phyloP scores from a whole-genome alignment of 2,329 filamentous ascomycete genomes.

The Exophiala aquamarina region DNA sequence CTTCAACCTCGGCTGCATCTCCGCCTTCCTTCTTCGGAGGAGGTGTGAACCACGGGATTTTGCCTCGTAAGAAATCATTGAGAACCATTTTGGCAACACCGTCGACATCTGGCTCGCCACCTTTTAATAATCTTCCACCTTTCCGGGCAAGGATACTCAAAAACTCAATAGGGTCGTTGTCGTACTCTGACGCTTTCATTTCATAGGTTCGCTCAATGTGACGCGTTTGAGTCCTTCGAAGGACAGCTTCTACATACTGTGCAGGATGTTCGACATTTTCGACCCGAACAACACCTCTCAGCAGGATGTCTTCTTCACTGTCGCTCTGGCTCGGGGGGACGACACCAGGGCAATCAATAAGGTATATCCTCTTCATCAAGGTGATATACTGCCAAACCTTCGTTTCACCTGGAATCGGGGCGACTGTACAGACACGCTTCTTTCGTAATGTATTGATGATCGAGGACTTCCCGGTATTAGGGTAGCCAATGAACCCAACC shows the following conservation, averaged over 20 bases:
- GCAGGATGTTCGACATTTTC: conserved; percentile 96
- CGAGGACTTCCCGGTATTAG: conserved; percentile 92
- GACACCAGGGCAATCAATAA: conserved; percentile 96
- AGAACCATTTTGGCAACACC: conserved; percentile 95
- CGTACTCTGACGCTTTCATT: conserved; percentile 66
- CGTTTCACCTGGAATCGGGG: conserved; percentile 93
- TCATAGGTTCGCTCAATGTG: conserved; percentile 95
- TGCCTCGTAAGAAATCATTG: conserved; percentile 93
- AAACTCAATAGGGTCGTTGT: conserved; percentile 70
- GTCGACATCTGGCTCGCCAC: conserved; percentile 92
- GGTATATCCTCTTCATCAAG: conserved; percentile 87
- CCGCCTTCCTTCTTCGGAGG: conserved; percentile 56
- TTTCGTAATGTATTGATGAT: conserved; percentile 95
- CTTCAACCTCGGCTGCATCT: conserved; percentile 45
- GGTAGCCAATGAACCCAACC: conserved; percentile 84
- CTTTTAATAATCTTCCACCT: conserved; percentile 79
- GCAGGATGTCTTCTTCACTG: conserved; percentile 80
- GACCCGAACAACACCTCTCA: conserved; percentile 87
- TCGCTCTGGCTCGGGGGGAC: conserved; percentile 86
- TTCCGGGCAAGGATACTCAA: conserved; percentile 85
- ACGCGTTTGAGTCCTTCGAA: conserved; percentile 76
- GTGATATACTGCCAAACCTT: conserved; percentile 99
- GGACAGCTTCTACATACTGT: conserved; percentile 85
- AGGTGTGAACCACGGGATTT: conserved; percentile 93
- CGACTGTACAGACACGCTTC: conserved; percentile 91